These are phyloP conservation scores for Aspergillus sclerotiicarbonarius DNA, from an alignment of 495 filamentous ascomycete species.

Conservation along the genomic window DNA sequence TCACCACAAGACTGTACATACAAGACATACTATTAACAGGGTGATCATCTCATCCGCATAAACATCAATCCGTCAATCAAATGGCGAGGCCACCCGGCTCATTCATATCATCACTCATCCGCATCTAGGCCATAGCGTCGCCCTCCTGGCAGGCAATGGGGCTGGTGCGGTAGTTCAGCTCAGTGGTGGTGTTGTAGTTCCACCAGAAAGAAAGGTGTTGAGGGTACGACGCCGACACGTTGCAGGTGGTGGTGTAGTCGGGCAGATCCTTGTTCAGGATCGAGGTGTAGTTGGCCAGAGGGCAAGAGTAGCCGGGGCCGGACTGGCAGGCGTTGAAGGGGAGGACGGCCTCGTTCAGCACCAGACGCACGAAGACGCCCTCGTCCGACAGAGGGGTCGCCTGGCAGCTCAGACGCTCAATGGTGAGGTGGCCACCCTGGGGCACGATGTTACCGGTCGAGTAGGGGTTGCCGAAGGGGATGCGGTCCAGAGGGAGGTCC, in stretches of 20 bases:
- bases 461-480: constrained; percentile 8
- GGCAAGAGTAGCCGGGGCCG: neutral
- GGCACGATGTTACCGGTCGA: constrained; percentile 3
- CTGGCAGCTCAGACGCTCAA: constrained; percentile 3
- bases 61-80: neutral
- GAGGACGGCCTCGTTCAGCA: constrained; percentile 1
- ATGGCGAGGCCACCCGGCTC: neutral
- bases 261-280: constrained; percentile 1
- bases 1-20: neutral
- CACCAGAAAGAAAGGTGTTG: constrained; percentile 12
- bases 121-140: neutral
- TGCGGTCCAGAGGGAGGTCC: constrained; percentile 4
- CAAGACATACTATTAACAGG: neutral
- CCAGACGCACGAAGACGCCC: neutral
- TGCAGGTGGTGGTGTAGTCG: constrained; percentile 2
- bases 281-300: constrained; percentile 1
- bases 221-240: constrained; percentile 4
- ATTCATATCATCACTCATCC: neutral
- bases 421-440: neutral
- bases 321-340: neutral
- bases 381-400: neutral
- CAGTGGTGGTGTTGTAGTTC: constrained; percentile 9
- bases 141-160: constrained; percentile 3
- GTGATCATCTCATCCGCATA: neutral
- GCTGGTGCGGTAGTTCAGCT: neutral